A percentile compares a stretch with the other conserved stretches of the same genome.
These are phyloP conservation scores for Fusarium palustre DNA, from an alignment of 2,329 filamentous ascomycete species.

Conservation along the genomic window DNA sequence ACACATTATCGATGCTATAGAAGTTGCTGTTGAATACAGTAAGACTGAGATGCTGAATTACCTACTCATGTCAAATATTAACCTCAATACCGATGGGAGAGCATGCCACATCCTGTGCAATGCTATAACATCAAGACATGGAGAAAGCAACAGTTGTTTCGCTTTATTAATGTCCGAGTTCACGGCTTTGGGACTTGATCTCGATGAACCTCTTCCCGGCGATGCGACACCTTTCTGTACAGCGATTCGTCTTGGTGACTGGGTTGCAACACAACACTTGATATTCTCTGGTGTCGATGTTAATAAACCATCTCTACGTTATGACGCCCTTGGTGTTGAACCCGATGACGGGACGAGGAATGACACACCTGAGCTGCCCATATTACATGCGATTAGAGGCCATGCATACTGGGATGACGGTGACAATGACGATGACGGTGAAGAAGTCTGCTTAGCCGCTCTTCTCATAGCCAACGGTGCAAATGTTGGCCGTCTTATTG, in stretches of 20 bases:
- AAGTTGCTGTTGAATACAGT: rapidly evolving
- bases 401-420: too few relatives aligned
- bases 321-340: rapidly evolving
- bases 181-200: not conserved
- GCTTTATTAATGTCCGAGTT: not conserved
- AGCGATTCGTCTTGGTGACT: rapidly evolving
- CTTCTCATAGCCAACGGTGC: not conserved
- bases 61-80: not conserved
- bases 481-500: not conserved
- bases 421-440: too few relatives aligned
- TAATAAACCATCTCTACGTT: not conserved
- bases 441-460: not conserved
- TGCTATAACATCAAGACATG: rapidly evolving
- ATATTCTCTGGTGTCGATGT: not conserved
- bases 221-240: not conserved
- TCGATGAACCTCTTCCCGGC: not conserved
- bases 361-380: rapidly evolving
- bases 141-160: not conserved
- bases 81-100: not conserved
- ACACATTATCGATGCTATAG: not conserved
- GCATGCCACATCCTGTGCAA: not conserved
- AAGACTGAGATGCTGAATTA: rapidly evolving
- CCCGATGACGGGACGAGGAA: rapidly evolving
- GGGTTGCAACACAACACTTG: not conserved
- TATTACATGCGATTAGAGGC: not conserved